A percentile compares a stretch with the other conserved stretches of the same genome.
These are phyloP conservation scores for Diutina pseudorugosa DNA, from an alignment of 1,139 yeast species.

Conservation along the genomic window DNA sequence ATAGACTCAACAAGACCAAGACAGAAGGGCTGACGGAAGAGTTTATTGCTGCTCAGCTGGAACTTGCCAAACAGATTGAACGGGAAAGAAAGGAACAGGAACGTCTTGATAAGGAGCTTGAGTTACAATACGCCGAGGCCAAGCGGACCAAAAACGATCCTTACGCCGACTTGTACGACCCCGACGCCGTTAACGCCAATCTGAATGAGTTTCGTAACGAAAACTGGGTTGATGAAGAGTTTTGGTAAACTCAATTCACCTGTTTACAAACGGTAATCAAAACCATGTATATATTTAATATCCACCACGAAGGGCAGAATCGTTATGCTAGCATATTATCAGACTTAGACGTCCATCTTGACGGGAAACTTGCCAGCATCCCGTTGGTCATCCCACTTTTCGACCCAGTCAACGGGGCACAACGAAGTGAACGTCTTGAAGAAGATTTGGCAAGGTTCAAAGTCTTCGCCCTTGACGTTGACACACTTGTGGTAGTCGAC, in stretches of 20 bases:
- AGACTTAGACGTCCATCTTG: conserved; percentile 8
- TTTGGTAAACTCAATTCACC: conserved; percentile 14
- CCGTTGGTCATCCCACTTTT: conserved; percentile 95
- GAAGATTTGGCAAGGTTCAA: conserved; percentile 94
- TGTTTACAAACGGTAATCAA: background rate
- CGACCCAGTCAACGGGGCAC: conserved; percentile 90
- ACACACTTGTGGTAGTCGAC: conserved; percentile 97
- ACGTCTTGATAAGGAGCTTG: conserved; percentile 20
- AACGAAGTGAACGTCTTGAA: conserved; percentile 82
- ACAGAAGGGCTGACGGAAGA: conserved; percentile 34
- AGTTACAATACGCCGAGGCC: conserved; percentile 14
- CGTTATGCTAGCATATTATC: background rate
- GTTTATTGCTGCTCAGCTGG: conserved; percentile 34
- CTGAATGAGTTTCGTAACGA: conserved; percentile 45
- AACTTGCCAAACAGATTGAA: conserved; percentile 22
- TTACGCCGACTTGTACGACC: conserved; percentile 46
- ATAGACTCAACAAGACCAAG: conserved; percentile 56
- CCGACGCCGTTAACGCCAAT: conserved; percentile 32
- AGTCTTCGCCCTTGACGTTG: conserved; percentile 94
- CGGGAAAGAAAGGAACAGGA: conserved; percentile 22
- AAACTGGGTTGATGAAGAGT: conserved; percentile 57
- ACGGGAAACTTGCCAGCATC: conserved; percentile 41
- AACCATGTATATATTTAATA: background rate
- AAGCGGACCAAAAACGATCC: conserved; percentile 26
- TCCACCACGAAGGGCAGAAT: background rate